These are phyloP conservation scores for Cubamyces sp. DNA, from an alignment of 768 basidiomycete species.

Conservation along the genomic window DNA sequence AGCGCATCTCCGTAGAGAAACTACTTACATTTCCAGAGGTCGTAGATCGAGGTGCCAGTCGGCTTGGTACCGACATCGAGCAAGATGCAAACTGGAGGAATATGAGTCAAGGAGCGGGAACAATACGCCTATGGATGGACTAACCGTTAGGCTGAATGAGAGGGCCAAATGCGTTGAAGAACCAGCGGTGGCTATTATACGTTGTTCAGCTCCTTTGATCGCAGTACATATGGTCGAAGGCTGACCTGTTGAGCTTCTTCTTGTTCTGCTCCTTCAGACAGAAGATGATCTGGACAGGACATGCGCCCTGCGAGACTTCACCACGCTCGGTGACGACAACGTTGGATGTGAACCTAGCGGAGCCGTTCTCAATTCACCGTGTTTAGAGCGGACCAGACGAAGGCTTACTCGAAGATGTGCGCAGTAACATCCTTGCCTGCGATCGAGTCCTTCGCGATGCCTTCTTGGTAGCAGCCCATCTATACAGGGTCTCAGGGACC, in stretches of 20 bases:
- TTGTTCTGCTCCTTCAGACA: constrained; percentile 96
- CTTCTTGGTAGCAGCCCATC: constrained; percentile 91
- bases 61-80: constrained; percentile 97
- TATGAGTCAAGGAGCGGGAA: neutral
- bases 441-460: constrained; percentile 86
- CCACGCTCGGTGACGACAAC: constrained; percentile 80
- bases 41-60: constrained; percentile 91
- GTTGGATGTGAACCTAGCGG: constrained; percentile 69
- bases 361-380: neutral
- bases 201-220: neutral
- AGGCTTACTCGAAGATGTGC: constrained; percentile 85
- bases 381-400: constrained; percentile 6
- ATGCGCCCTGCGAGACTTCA: constrained; percentile 75
- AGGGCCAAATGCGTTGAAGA: constrained; percentile 95
- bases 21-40: constrained; percentile 86
- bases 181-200: constrained; percentile 81
- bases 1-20: neutral
- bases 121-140: constrained; percentile 15
- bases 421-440: constrained; percentile 91
- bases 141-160: constrained; percentile 82
- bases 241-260: constrained; percentile 83
- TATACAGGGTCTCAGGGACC: constrained; percentile 31
- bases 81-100: constrained; percentile 74
- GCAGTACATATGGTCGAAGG: no score
- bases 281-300: constrained; percentile 87